These are phyloP conservation scores for Aspergillus conjunctus DNA, from an alignment of 495 filamentous ascomycete species.

Conservation along the genomic window DNA sequence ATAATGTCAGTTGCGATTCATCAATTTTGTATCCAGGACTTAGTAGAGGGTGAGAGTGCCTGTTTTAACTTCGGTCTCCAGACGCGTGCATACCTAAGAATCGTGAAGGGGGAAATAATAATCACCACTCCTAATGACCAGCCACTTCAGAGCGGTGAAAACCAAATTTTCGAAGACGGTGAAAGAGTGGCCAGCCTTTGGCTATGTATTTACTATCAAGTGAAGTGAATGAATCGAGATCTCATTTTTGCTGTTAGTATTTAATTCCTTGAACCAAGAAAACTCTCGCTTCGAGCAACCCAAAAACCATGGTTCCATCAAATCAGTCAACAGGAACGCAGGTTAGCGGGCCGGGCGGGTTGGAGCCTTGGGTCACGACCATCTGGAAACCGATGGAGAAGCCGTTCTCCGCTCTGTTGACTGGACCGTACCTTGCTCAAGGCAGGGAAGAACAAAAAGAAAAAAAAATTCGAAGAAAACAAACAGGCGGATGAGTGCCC, in stretches of 20 bases:
- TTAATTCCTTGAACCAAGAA: not conserved
- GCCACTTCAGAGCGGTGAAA: no score
- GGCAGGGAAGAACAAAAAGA: slow-evolving; percentile 1
- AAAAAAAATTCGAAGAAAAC: slow-evolving; percentile 2
- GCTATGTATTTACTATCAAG: no score
- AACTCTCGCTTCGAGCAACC: slow-evolving; percentile 5
- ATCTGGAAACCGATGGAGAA: slow-evolving; percentile 5
- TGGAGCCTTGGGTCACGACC: slow-evolving; percentile 19
- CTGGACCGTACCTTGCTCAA: not conserved
- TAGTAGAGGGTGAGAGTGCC: no score
- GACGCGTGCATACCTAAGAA: no score
- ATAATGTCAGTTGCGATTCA: no score
- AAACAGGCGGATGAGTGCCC: slow-evolving; percentile 32
- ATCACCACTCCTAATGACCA: no score
- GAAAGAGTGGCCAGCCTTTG: no score
- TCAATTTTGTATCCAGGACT: no score
- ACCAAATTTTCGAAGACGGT: no score
- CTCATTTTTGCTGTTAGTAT: not conserved
- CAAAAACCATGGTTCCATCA: slow-evolving; percentile 10
- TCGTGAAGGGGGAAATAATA: no score
- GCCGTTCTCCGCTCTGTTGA: not conserved
- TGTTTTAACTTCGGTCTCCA: no score
- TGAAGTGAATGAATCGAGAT: no score
- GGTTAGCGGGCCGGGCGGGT: slow-evolving; percentile 18
- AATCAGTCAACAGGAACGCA: slow-evolving; percentile 7